Evolutionary conservation across 495 filamentous ascomycete genomes (phyloP), one percentile per base, ranked within the genome.

Genomic region (Sphaerosporella brunnea): DNA sequence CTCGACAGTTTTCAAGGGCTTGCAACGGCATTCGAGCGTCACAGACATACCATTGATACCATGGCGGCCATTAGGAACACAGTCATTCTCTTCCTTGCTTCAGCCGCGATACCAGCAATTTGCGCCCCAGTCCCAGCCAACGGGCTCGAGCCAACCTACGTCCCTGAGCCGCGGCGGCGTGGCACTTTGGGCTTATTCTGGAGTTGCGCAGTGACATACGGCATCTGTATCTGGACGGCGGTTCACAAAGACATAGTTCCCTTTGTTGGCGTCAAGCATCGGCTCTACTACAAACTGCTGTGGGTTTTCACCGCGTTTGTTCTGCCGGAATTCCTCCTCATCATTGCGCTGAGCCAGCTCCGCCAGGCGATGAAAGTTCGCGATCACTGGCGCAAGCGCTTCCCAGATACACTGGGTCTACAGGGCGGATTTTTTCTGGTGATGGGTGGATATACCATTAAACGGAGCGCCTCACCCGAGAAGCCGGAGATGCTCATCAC

Each of bases 171-270:
- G 0, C 3, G 8, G 1, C 36, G 42, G 2, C 49, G 68, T 8
- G 66, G 68, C n/a, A 69, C 65, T 0, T 61, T 48, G 43, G 44
- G 52, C 26, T 52, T 70, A 3, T 34, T 68, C 4, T 57, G 45
- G 2, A 63, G 53, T 30, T 69, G 65, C 50, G 11, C 64, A 4
- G 52, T 66, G 13, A 70, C 65, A 1, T 49, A 67, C 2, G 24
- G 47, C 1, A 44, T 69, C 4, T 69, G 68, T 45, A 51, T 69
- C 15, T 69, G 65, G 62, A 65, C 65, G 7, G 62, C 66, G 3
- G 50, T 70, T 1, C 68, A 70, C 45, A 49, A 66, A 1, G 63
- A 70, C 49, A 47, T 69, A 11, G 51, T 63, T 18, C 39, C 43
- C 2, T 26, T 45, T 11, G 45, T 48, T n/a, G 15, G 26, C 1